A percentile compares a stretch with the other conserved stretches of the same genome.
Conservation (phyloP, 495 filamentous ascomycete species). For the Penicillium egyptiacum region DNA sequence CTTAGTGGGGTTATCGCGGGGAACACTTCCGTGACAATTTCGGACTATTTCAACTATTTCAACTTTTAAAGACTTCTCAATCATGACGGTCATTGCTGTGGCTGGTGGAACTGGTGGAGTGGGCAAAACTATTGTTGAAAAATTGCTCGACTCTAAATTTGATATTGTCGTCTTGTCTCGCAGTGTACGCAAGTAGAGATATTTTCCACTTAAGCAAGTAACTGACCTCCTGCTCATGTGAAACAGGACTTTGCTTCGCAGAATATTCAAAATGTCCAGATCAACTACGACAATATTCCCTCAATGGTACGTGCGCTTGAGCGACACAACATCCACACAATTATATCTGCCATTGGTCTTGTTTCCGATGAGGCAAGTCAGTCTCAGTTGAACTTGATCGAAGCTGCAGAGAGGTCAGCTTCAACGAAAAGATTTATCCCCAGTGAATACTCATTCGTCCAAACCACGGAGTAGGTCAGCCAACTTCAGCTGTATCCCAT, state of each 20-base stretch:
- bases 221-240: conserved; percentile 9
- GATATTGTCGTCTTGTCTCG: conserved; percentile 48
- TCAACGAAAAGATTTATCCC: conserved; percentile 49
- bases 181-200: conserved; percentile 12
- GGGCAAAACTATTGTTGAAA: conserved; percentile 53
- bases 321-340: conserved; percentile 47
- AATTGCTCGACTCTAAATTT: conserved; percentile 38
- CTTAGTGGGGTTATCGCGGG: conserved; percentile 6
- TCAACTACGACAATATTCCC: conserved; percentile 46
- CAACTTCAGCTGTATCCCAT: background rate
- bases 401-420: conserved; percentile 46
- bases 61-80: background rate
- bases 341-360: conserved; percentile 52
- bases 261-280: conserved; percentile 22
- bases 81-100: conserved; percentile 49
- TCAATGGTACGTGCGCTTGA: conserved; percentile 43
- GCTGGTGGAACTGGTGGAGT: conserved; percentile 55
- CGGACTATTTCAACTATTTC: conserved; percentile 6
- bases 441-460: conserved; percentile 49
- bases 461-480: conserved; percentile 34
- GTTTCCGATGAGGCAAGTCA: conserved; percentile 33
- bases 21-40: background rate
- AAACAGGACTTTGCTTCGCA: conserved; percentile 10
- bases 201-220: conserved; percentile 21
- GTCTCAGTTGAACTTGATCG: conserved; percentile 49